Evolutionary conservation across 371 early-diverging fungal species (phyloP).

Genomic region (Syncephalastrum contaminatum): DNA sequence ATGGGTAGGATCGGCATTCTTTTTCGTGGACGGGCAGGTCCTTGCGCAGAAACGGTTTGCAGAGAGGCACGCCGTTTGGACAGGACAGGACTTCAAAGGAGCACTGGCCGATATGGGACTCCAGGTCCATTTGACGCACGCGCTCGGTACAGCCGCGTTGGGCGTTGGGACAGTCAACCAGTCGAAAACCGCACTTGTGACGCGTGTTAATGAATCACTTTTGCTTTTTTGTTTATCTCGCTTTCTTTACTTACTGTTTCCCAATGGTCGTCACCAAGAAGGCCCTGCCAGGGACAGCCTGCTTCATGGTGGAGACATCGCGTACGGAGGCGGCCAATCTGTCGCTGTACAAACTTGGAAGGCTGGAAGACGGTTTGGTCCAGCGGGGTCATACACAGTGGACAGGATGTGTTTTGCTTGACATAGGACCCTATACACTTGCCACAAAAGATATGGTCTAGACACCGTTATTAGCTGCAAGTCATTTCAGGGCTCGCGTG

Average conservation of each 20-base stretch:
- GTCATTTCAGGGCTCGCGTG: not conserved
- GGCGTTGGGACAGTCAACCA: conserved; percentile 34
- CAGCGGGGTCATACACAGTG: conserved; percentile 22
- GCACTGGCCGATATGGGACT: conserved; percentile 32
- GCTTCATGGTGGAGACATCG: conserved; percentile 29
- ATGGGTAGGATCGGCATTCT: conserved; percentile 40
- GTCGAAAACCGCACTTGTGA: conserved; percentile 33
- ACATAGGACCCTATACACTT: conserved; percentile 36
- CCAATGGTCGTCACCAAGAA: conserved; percentile 35
- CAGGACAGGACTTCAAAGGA: conserved; percentile 36
- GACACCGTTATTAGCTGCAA: not conserved
- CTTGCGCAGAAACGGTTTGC: conserved; percentile 40
- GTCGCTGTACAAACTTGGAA: conserved; percentile 49
- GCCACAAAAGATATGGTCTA: conserved; percentile 52
- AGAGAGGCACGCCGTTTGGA: conserved; percentile 38
- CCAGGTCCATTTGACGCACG: conserved; percentile 15
- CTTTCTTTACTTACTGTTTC: conserved; percentile 21
- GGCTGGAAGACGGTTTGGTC: conserved; percentile 32
- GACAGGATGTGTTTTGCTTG: conserved; percentile 29
- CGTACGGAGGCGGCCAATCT: conserved; percentile 40
- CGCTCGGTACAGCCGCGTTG: conserved; percentile 37
- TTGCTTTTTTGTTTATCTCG: not conserved
- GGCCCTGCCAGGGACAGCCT: conserved; percentile 48
- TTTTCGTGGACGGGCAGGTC: conserved; percentile 32
- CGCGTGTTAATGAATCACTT: not conserved